Percentiles rank a stretch among this genome's conserved stretches.
These are phyloP conservation scores for Scedosporium dehoogii DNA, from an alignment of 2,329 filamentous ascomycete genomes.

Conservation along the genomic window DNA sequence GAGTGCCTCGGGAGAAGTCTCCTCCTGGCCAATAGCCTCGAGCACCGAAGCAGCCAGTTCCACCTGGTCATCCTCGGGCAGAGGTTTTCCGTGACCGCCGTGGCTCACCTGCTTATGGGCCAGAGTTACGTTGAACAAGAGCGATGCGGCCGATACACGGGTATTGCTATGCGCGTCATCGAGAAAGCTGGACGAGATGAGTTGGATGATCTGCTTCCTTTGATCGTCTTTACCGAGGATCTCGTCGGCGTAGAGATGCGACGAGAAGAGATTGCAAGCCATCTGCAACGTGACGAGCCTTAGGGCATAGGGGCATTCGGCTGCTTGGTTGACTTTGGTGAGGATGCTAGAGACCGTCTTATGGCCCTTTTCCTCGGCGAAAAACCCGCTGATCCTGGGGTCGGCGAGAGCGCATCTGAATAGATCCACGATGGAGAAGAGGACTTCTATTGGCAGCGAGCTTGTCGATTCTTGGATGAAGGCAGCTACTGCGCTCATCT, in stretches of 20 bases:
- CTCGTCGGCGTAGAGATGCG: conserved; percentile 57
- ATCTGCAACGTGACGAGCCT: conserved; percentile 77
- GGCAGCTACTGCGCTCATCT: conserved; percentile 53
- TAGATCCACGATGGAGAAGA: conserved; percentile 81
- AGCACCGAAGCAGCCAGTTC: conserved; percentile 74
- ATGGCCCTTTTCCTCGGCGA: conserved; percentile 64
- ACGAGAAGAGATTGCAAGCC: conserved; percentile 75
- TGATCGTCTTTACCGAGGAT: conserved; percentile 44
- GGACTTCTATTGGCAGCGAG: conserved; percentile 48
- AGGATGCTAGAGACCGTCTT: conserved; percentile 54
- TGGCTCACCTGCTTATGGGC: conserved; percentile 58
- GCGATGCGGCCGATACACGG: conserved; percentile 69
- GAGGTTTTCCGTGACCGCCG: conserved; percentile 41
- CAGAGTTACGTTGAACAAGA: conserved; percentile 73
- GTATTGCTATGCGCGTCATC: conserved; percentile 66
- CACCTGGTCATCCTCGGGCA: conserved; percentile 64
- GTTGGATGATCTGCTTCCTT: conserved; percentile 49
- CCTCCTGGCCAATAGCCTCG: conserved; percentile 56
- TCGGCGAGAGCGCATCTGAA: conserved; percentile 71
- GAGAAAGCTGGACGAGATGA: conserved; percentile 70
- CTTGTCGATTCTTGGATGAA: conserved; percentile 48
- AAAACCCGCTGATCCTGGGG: conserved; percentile 68
- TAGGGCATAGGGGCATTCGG: conserved; percentile 64
- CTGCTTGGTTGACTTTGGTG: conserved; percentile 44
- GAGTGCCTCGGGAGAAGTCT: conserved; percentile 57